These are phyloP conservation scores for Sclerotinia spermophila DNA, from an alignment of 2,329 filamentous ascomycete genomes.

Conservation along the genomic window DNA sequence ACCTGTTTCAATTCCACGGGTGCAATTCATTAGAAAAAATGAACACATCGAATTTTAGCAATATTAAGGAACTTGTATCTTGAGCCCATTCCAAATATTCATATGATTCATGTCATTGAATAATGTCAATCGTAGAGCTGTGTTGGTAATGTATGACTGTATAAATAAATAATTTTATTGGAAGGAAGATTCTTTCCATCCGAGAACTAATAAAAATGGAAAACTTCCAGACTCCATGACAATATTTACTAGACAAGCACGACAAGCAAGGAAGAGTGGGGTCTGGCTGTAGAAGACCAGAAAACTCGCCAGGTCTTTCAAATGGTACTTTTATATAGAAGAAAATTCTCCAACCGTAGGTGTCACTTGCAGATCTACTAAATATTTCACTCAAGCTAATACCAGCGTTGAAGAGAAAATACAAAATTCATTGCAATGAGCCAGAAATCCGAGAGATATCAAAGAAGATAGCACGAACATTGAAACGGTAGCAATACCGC, in stretches of 20 bases:
- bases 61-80: neutral
- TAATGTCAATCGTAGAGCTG: neutral
- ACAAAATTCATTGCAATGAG: neutral
- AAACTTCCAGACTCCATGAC: neutral
- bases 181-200: neutral
- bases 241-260: too few relatives aligned
- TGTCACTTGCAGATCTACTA: too few relatives aligned
- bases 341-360: too few relatives aligned
- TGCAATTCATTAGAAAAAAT: neutral
- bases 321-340: too few relatives aligned
- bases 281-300: too few relatives aligned
- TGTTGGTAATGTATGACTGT: neutral
- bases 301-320: too few relatives aligned
- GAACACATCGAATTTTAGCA: neutral
- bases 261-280: too few relatives aligned
- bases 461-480: neutral
- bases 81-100: neutral
- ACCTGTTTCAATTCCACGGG: neutral
- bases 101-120: neutral
- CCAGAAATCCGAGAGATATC: neutral
- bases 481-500: too few relatives aligned
- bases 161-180: neutral
- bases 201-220: neutral
- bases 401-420: neutral
- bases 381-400: too few relatives aligned